These are phyloP conservation scores for Pueraria montana DNA, from an alignment of 306 rosid genomes.

Conservation along the genomic window DNA sequence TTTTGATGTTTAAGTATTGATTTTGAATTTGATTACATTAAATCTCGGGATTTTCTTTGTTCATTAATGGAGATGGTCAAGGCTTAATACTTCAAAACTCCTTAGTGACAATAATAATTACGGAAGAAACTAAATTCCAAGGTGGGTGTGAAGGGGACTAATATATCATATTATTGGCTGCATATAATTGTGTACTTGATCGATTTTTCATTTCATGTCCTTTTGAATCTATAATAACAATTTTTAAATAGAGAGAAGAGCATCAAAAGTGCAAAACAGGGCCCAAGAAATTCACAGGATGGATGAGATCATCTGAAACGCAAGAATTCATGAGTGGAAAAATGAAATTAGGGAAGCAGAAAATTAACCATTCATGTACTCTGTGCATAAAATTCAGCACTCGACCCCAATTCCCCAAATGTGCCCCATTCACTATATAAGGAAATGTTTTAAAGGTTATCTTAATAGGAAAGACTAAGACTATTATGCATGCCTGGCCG, in stretches of 20 bases:
- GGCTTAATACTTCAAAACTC: neutral
- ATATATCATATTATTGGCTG: neutral
- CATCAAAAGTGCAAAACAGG: neutral
- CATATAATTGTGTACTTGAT: neutral
- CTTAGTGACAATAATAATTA: neutral
- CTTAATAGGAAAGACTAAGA: neutral
- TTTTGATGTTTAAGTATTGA: neutral
- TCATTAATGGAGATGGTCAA: neutral
- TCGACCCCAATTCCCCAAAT: neutral
- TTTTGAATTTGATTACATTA: neutral
- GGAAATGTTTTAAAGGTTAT: conserved; percentile 3
- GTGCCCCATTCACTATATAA: neutral
- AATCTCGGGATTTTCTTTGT: neutral
- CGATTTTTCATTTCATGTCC: neutral
- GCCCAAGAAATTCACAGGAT: conserved; percentile 23
- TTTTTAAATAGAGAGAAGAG: neutral
- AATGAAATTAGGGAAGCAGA: neutral
- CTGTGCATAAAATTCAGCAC: neutral
- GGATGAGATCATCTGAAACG: conserved; percentile 13
- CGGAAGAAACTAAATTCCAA: neutral
- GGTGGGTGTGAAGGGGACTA: neutral
- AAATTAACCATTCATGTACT: neutral
- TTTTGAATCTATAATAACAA: neutral
- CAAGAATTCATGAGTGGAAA: neutral
- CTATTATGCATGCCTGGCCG: neutral